Evolutionary conservation across 2,329 filamentous ascomycete genomes (phyloP), one percentile per base, ranked within the genome.

Genomic region (Pseudovirgaria hyperparasitica): DNA sequence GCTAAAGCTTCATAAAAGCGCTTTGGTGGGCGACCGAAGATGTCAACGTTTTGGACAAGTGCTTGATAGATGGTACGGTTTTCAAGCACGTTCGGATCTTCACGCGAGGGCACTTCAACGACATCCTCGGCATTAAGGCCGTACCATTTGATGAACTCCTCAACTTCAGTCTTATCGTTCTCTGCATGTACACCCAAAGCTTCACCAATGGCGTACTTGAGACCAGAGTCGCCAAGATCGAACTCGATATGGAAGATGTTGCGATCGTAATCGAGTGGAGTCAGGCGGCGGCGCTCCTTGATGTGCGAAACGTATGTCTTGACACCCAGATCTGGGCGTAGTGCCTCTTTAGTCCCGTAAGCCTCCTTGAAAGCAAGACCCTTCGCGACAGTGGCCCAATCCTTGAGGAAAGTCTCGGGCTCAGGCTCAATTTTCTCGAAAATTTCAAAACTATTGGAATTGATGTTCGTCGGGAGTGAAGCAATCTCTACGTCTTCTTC

Each of bases 181-280:
- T 96, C 82, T 5, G 85, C 82, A 54, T 98, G 90, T 36, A 98
- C 86, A 39, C 90, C 90, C 11, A 98, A 76, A 24, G 90, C 90
- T 62, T 98, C 90, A 31, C 90, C 90, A 45, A 98, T 96, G 51
- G 92, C 82, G 61, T 98, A 98, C 22, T 73, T 93, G 38, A 98
- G 73, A 20, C 86, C 87, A 18, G 87, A 92, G 45, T 77, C 60
- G 34, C 87, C 87, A 14, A 98, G 72, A 49, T 96, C 90, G 46
- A 98, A 98, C 59, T 98, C 90, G 36, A 98, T 96, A 62, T 98
- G 90, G 77, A 98, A 98, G 57, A 98, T 96, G 67, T 98, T 94
- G 43, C 90, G 84, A 56, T 96, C 86, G 51, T 98, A 98, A 17
- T 76, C 79, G 14, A 58, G 46, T 3, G 90, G 90, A 0, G 90